phyloP scores from a whole-genome alignment of 208 protist species.

The Leishmania tarentolae region DNA sequence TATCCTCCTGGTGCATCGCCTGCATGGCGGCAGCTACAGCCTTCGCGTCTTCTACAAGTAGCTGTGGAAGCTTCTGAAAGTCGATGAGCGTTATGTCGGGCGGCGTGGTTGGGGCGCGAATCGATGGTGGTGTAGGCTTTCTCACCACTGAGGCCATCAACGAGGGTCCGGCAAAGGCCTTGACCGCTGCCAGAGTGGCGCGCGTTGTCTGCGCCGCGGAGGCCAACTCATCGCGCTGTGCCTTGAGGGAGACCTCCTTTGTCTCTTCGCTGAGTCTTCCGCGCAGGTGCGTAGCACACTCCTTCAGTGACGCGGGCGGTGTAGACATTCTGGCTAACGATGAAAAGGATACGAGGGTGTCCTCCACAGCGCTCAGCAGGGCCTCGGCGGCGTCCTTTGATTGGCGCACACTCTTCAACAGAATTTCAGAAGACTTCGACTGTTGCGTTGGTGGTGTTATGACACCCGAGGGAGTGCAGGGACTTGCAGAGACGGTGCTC shows the following conservation, averaged over 20 bases:
- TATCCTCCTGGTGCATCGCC: constrained; percentile 4
- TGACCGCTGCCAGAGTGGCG: constrained; percentile 5
- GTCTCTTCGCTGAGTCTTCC: constrained; percentile 11
- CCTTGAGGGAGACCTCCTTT: constrained; percentile 5
- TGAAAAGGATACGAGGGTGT: constrained; percentile 5
- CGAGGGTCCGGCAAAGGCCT: background rate
- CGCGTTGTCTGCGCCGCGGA: constrained; percentile 4
- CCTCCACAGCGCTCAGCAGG: constrained; percentile 5
- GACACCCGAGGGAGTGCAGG: background rate
- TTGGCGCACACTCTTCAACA: constrained; percentile 1
- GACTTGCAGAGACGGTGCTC: background rate
- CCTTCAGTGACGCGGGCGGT: constrained; percentile 8
- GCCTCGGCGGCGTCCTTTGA: constrained; percentile 8
- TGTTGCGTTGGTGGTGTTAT: background rate
- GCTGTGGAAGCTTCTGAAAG: constrained; percentile 10
- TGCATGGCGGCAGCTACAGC: constrained; percentile 8
- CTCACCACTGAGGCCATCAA: background rate
- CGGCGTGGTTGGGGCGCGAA: constrained; percentile 5
- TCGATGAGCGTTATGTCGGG: background rate
- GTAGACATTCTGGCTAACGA: background rate
- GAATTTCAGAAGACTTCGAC: background rate
- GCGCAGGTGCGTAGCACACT: constrained; percentile 5
- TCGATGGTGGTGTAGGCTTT: constrained; percentile 1
- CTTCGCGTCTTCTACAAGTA: constrained; percentile 17
- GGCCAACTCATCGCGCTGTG: constrained; percentile 24